Evolutionary conservation across 768 basidiomycete genomes (phyloP).

Genomic region (Rubroboletus satanas): DNA sequence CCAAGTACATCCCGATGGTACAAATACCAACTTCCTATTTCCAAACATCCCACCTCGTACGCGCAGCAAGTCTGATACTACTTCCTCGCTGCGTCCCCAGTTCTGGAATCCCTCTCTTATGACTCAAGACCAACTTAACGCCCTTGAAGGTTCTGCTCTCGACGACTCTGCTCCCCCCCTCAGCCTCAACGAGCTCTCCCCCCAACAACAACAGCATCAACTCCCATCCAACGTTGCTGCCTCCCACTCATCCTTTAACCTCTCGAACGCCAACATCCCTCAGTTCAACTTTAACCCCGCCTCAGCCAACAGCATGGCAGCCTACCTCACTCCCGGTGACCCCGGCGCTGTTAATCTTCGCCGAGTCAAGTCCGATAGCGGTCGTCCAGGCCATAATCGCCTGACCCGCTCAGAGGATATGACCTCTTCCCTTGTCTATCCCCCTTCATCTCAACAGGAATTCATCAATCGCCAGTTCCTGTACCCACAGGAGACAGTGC

Average conservation of each 20-base stretch:
- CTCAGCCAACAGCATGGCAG: conserved; percentile 33
- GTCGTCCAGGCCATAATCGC: conserved; percentile 44
- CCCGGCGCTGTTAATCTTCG: conserved; percentile 37
- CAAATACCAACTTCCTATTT: conserved; percentile 37
- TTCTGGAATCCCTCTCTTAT: conserved; percentile 45
- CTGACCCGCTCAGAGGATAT: conserved; percentile 65
- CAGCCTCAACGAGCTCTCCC: conserved; percentile 28
- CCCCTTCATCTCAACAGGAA: conserved; percentile 39
- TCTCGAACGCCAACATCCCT: conserved; percentile 21
- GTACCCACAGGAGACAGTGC: conserved; percentile 37
- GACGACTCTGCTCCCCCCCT: conserved; percentile 35
- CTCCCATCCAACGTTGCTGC: conserved; percentile 23
- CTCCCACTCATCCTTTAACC: conserved; percentile 29
- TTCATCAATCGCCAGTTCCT: conserved; percentile 44
- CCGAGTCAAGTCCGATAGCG: conserved; percentile 47
- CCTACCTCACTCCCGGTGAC: conserved; percentile 37
- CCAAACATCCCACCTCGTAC: conserved; percentile 40
- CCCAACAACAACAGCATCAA: conserved; percentile 27
- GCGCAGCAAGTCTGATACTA: conserved; percentile 60
- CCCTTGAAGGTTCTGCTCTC: conserved; percentile 35
- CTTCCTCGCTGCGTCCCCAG: conserved; percentile 46
- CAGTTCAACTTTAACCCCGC: conserved; percentile 36
- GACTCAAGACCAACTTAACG: conserved; percentile 35
- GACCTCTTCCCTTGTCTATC: conserved; percentile 28
- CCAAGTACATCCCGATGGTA: conserved; percentile 33